Percentiles rank a stretch among this genome's conserved stretches.
Conservation (phyloP, 805 yeast species). For the Metschnikowia amazonensis region DNA sequence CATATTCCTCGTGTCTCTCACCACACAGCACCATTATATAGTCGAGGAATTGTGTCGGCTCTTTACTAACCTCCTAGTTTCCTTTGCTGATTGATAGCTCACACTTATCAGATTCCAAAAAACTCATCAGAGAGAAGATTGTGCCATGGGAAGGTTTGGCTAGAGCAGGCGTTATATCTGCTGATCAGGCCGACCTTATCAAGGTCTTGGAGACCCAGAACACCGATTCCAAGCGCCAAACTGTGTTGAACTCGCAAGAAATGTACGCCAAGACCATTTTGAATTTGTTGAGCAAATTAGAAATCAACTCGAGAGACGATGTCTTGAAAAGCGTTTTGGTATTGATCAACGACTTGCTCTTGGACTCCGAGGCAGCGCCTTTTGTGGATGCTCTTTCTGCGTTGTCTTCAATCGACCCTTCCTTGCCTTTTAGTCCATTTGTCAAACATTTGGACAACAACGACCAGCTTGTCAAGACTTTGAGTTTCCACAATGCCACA, state of each 20-base stretch:
- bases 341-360: conserved; percentile 54
- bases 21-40: too few species aligned
- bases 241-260: conserved; percentile 43
- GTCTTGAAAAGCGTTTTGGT: conserved; percentile 63
- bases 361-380: conserved; percentile 33
- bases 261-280: conserved; percentile 53
- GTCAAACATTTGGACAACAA: conserved; percentile 47
- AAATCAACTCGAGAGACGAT: conserved; percentile 50
- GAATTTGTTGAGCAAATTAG: conserved; percentile 48
- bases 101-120: conserved; percentile 59
- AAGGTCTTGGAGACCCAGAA: conserved; percentile 51
- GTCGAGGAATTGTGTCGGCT: neutral
- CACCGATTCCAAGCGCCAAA: conserved; percentile 37
- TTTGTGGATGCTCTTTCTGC: conserved; percentile 40
- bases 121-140: conserved; percentile 70
- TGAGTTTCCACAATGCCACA: conserved; percentile 53
- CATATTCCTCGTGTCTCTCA: neutral
- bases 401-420: conserved; percentile 38
- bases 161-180: conserved; percentile 63
- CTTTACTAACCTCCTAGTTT: conserved; percentile 18
- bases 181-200: conserved; percentile 62
- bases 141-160: conserved; percentile 92
- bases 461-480: conserved; percentile 56
- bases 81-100: conserved; percentile 57
- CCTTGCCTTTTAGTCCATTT: conserved; percentile 53